These are phyloP conservation scores for Cercospora berteroae DNA, from an alignment of 2,329 filamentous ascomycete species.

Conservation along the genomic window DNA sequence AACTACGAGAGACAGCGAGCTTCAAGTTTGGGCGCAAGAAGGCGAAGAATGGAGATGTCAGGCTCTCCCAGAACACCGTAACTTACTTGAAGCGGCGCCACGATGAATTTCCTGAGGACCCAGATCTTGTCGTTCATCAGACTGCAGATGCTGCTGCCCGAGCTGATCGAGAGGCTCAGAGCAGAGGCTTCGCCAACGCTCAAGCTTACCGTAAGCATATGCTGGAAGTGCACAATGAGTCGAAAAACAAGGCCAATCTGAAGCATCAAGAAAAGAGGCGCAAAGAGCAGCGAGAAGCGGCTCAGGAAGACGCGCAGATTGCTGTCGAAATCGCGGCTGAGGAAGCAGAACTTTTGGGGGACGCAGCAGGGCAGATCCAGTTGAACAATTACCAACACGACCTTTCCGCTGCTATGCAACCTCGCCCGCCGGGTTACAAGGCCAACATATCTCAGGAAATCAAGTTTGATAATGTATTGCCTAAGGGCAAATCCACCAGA, in stretches of 20 bases:
- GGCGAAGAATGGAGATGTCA: constrained; percentile 4
- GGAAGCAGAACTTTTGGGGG: constrained; percentile 1
- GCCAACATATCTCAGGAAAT: not conserved
- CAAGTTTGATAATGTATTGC: constrained; percentile 4
- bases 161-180: constrained; percentile 13
- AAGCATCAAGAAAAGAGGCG: constrained; percentile 3
- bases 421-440: not conserved
- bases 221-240: constrained; percentile 6
- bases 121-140: constrained; percentile 13
- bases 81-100: constrained; percentile 2
- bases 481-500: not conserved
- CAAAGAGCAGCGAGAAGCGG: not conserved
- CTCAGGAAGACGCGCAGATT: not conserved
- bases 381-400: constrained; percentile 27
- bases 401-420: constrained; percentile 12
- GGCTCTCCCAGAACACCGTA: not conserved
- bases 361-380: constrained; percentile 24
- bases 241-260: not conserved
- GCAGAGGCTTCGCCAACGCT: constrained; percentile 14
- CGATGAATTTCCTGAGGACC: constrained; percentile 8
- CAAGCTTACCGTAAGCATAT: constrained; percentile 14
- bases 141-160: constrained; percentile 14
- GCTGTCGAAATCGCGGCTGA: constrained; percentile 11
- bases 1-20: constrained; percentile 16
- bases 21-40: constrained; percentile 12